Evolutionary conservation across 169 alveolate genomes (phyloP), one percentile per base, ranked within the genome.

Genomic region (Fabrea salina): DNA sequence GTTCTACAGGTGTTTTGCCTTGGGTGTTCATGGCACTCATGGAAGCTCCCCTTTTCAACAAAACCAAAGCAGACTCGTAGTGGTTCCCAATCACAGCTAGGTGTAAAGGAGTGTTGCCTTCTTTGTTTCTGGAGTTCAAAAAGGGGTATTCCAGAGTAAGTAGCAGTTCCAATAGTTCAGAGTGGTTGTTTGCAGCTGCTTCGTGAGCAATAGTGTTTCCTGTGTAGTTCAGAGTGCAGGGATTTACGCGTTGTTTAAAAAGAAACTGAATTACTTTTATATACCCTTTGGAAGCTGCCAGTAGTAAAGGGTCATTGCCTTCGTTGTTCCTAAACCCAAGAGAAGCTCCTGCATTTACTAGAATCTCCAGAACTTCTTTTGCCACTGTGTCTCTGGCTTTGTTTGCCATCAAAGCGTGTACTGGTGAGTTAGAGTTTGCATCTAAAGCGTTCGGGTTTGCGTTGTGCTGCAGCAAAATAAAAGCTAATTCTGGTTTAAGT

Each of bases 81-180:
- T 84, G 82, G 25, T 84, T 81, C 43, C 80, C 80, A 47, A 56
- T 75, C 5, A 70, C 86, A 19, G 87, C 90, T 67, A 84, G 58
- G 66, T 75, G 82, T 43, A 84, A 76, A 39, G 87, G 83, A 57
- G 80, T 74, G 80, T 84, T 74, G 7, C 87, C 90, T 49, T 84
- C 87, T 72, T 50, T 66, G 72, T 84, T 84, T 51, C 58, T 67
- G 37, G 57, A 7, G 57, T 84, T 84, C 1, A 79, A 32, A 64
- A 32, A 30, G 11, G 66, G 70, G 50, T 16, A 11, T n/a, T 72
- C 70, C 16, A 72, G 11, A 0, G 49, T 44, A 30, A 72, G 32
- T 22, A 72, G 27, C 33, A 72, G 11, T 27, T 72, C 80, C 7
- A 51, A 32, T 16, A 72, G 50, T 47, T 72, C 80, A 16, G 80